These are phyloP conservation scores for Xerocomellus dryophilus DNA, from an alignment of 768 basidiomycete species.

Conservation along the genomic window DNA sequence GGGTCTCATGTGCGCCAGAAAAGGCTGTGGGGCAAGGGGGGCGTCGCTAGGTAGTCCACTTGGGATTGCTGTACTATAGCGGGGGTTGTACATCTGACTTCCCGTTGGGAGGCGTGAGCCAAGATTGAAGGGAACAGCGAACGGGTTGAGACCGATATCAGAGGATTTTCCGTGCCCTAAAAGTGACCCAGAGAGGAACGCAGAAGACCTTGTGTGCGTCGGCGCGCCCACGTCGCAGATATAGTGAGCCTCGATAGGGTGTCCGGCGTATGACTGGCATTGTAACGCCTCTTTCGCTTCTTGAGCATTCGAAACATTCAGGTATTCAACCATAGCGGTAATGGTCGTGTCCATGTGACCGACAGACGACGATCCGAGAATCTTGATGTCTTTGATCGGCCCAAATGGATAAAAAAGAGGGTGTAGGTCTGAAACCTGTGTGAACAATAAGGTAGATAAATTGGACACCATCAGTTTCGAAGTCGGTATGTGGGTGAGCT, in stretches of 20 bases:
- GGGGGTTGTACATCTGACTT: constrained; percentile 5
- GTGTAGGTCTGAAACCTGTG: constrained; percentile 61
- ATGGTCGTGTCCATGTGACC: constrained; percentile 39
- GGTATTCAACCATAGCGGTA: constrained; percentile 65
- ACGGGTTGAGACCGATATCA: constrained; percentile 32
- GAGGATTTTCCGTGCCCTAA: constrained; percentile 12
- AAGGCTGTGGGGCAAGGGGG: constrained; percentile 27
- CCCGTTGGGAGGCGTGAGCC: constrained; percentile 8
- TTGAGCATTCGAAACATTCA: constrained; percentile 48
- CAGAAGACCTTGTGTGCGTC: not conserved
- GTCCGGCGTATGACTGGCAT: constrained; percentile 59
- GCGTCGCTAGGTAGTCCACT: constrained; percentile 21
- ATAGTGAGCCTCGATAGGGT: constrained; percentile 39
- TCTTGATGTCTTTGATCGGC: constrained; percentile 58
- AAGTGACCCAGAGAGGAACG: constrained; percentile 12
- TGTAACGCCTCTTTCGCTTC: constrained; percentile 64
- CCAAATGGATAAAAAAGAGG: constrained; percentile 77
- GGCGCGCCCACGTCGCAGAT: constrained; percentile 22
- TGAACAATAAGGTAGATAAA: constrained; percentile 64
- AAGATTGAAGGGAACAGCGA: constrained; percentile 31
- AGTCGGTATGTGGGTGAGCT: constrained; percentile 41
- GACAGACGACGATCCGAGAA: constrained; percentile 37
- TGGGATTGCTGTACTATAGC: constrained; percentile 3
- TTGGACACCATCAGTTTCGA: constrained; percentile 59
- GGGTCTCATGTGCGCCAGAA: constrained; percentile 13